phyloP scores from a whole-genome alignment of 1,139 yeast species.

The Sugiyamaella pinicola region DNA sequence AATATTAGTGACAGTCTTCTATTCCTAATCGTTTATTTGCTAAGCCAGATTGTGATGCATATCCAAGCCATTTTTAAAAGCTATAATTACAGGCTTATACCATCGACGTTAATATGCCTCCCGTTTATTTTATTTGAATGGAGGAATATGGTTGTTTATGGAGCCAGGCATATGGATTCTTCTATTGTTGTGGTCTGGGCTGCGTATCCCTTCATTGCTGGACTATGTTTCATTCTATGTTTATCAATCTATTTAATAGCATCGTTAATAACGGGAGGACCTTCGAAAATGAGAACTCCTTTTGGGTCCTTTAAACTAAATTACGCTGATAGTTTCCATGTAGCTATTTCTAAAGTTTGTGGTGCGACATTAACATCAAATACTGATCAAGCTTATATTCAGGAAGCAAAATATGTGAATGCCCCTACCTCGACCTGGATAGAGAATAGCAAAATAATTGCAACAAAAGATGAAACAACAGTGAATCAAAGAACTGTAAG shows the following conservation, averaged over 20 bases:
- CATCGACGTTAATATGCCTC: constrained; percentile 3
- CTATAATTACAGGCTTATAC: constrained; percentile 4
- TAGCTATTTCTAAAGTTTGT: not conserved
- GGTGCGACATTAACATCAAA: not conserved
- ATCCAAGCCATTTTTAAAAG: constrained; percentile 8
- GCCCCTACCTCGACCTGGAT: constrained; percentile 8
- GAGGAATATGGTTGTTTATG: not conserved
- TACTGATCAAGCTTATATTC: not conserved
- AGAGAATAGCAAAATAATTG: constrained; percentile 1
- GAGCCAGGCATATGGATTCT: not conserved
- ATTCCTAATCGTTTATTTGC: not conserved
- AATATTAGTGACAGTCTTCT: constrained; percentile 6
- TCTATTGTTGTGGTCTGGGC: not conserved
- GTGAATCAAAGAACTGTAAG: no score
- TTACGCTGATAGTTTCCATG: constrained; percentile 5
- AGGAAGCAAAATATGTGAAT: constrained; percentile 2
- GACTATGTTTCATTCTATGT: constrained; percentile 4
- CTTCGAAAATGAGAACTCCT: constrained; percentile 19
- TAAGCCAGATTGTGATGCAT: constrained; percentile 3
- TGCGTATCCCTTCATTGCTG: not conserved
- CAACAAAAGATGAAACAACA: no score
- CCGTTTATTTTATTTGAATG: constrained; percentile 6
- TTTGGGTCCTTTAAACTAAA: constrained; percentile 10
- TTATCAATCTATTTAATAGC: constrained; percentile 8
- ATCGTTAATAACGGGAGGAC: constrained; percentile 12